Evolutionary conservation across 345 rosid species (phyloP).

Genomic region (Rhodamnia argentea): DNA sequence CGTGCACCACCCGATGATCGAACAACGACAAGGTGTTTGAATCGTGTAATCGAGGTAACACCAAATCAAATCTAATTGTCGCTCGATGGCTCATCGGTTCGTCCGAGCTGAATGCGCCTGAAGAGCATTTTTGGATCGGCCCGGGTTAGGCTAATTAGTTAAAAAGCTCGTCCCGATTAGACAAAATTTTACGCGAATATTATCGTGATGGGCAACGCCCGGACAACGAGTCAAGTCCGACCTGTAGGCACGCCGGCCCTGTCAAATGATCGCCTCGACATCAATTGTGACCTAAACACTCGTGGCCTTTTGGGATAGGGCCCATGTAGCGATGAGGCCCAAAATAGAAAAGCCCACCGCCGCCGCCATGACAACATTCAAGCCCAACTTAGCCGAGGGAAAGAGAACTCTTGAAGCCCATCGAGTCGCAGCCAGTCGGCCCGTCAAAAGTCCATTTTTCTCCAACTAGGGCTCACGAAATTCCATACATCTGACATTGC

Average conservation of each 20-base stretch:
- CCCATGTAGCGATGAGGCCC: not conserved
- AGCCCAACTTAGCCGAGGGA: not conserved
- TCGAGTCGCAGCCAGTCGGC: not conserved
- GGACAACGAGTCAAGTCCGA: not conserved
- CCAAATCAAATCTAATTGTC: not conserved
- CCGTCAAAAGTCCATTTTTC: not conserved
- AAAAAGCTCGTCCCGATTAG: not conserved
- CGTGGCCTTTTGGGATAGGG: not conserved
- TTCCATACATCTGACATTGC: not conserved
- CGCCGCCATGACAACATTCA: not conserved
- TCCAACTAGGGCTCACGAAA: not conserved
- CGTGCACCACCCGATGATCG: not conserved
- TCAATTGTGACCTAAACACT: not conserved
- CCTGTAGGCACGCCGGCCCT: not conserved
- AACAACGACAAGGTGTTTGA: fast-evolving
- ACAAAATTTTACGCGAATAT: not conserved
- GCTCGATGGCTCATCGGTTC: not conserved
- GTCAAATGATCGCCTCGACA: not conserved
- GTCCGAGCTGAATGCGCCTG: not conserved
- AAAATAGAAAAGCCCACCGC: not conserved
- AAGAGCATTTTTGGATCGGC: not conserved
- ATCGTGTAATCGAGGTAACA: not conserved
- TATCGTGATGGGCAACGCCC: not conserved
- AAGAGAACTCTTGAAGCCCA: not conserved
- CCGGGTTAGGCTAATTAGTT: not conserved